Evolutionary conservation across 108 stramenopile species (phyloP), one percentile per base, ranked within the genome.

Genomic region (Discostella pseudostelligera): DNA sequence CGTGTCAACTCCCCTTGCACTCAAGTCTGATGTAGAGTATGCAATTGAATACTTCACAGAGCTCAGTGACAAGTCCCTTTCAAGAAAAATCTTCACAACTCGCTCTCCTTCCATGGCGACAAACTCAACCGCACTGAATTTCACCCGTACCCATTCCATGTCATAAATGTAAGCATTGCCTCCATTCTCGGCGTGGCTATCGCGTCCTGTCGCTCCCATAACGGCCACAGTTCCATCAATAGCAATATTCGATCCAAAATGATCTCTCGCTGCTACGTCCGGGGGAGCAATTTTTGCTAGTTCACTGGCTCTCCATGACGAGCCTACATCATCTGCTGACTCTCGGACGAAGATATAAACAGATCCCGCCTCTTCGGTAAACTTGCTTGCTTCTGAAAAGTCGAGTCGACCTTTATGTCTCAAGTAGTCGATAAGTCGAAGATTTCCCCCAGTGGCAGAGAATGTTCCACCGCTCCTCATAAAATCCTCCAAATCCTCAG

Each of bases 21-120:
- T 87, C 10, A 92, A 63, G 62, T 92, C 90, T 32, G 75, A 70
- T 20, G 89, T 90, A 13, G 83, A 74, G 58, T 92, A 94, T 7
- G 59, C 81, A 0, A 93, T 83, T 28, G 82, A 80, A 22, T 80
- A 65, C 43, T 63, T 56, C 2, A 36, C 44, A 25, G 70, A 35
- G 42, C 70, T 57, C 44, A 74, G 49, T 0, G 19, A 42, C 43
- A 67, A 46, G 28, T 86, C 86, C 55, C 92, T 73, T 16, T 57
- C 25, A 28, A 93, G 56, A 26, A 75, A 71, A 2, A 93, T 77
- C 11, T 75, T 75, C 28, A 78, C 85, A 25, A 53, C 0, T 28
- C 56, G 65, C 29, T 83, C 72, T 62, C 80, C 80, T 54, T 93
- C 89, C 9, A 82, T 29, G 11, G 76, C 86, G 7, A 62, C 49